A percentile compares a stretch with the other conserved stretches of the same genome.
phyloP scores from a whole-genome alignment of 352 stramenopile genomes.

The Globisporangium megalacanthum region DNA sequence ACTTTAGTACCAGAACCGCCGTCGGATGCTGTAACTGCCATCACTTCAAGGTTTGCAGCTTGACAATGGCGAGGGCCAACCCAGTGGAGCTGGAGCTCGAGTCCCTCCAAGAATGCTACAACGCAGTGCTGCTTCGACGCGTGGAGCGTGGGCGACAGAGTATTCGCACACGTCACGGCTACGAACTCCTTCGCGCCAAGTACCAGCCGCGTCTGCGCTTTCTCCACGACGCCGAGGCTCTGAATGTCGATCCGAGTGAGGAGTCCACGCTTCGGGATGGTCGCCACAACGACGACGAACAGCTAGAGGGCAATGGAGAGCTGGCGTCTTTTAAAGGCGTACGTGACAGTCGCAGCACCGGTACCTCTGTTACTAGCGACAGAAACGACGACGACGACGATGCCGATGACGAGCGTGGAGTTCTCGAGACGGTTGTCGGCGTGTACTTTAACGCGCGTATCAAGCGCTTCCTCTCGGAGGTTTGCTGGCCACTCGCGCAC shows the following conservation, averaged over 20 bases:
- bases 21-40: not conserved
- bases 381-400: not conserved
- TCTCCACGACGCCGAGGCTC: constrained; percentile 4
- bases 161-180: constrained; percentile 9
- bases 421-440: constrained; percentile 16
- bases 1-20: not conserved
- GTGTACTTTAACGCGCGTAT: constrained; percentile 39
- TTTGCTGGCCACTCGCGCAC: constrained; percentile 43
- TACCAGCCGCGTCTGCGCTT: constrained; percentile 9
- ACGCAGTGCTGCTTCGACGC: constrained; percentile 6
- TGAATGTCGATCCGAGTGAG: not conserved
- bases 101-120: constrained; percentile 11
- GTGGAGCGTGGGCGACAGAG: constrained; percentile 6
- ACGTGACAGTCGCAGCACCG: too few species aligned
- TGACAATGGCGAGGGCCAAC: too few species aligned
- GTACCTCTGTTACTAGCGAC: too few species aligned
- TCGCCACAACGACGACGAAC: too few species aligned
- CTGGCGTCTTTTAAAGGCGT: too few species aligned
- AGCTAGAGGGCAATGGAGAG: too few species aligned
- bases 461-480: constrained; percentile 31
- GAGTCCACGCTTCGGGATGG: too few species aligned
- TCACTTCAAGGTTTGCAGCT: not conserved
- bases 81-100: constrained; percentile 4
- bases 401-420: not conserved
- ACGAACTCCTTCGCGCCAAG: constrained; percentile 7